These are phyloP conservation scores for Strigomonas culicis DNA, from an alignment of 208 protist species.

Conservation along the genomic window DNA sequence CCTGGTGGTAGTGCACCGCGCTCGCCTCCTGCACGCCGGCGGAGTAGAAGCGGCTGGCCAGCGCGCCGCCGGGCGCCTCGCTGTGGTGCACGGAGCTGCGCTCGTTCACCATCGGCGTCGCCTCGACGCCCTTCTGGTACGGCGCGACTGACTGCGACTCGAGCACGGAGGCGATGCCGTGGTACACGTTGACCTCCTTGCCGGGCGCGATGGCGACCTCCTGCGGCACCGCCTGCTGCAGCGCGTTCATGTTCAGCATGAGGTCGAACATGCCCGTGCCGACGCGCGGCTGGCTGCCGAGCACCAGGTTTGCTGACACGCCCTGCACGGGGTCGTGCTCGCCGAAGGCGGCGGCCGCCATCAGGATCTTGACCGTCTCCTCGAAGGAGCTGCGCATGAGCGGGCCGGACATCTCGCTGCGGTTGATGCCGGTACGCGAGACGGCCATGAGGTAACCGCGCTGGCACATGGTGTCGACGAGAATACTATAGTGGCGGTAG, in stretches of 20 bases:
- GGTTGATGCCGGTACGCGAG: conserved; percentile 96
- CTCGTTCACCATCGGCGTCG: conserved; percentile 73
- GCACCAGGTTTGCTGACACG: conserved; percentile 98
- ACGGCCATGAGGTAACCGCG: conserved; percentile 96
- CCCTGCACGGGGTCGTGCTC: conserved; percentile 95
- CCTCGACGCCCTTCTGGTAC: conserved; percentile 31
- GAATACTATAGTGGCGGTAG: conserved; percentile 97
- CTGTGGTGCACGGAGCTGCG: conserved; percentile 43
- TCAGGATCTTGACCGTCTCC: conserved; percentile 99
- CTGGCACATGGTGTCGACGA: conserved; percentile 99
- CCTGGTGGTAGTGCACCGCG: conserved; percentile 54
- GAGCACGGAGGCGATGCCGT: conserved; percentile 61
- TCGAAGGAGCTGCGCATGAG: conserved; percentile 99
- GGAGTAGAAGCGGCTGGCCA: conserved; percentile 16
- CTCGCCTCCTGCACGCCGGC: conserved; percentile 44
- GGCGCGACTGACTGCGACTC: conserved; percentile 27
- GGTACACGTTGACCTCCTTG: conserved; percentile 76
- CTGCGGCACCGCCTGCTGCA: conserved; percentile 81
- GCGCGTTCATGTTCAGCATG: conserved; percentile 91
- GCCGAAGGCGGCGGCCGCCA: conserved; percentile 96
- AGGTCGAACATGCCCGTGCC: conserved; percentile 98
- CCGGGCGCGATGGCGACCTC: conserved; percentile 72
- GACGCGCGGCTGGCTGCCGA: conserved; percentile 96
- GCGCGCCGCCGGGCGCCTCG: conserved; percentile 1
- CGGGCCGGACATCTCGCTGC: conserved; percentile 92